A percentile compares a stretch with the other conserved stretches of the same genome.
These are phyloP conservation scores for Diplodia scrobiculata DNA, from an alignment of 2,329 filamentous ascomycete species.

Conservation along the genomic window DNA sequence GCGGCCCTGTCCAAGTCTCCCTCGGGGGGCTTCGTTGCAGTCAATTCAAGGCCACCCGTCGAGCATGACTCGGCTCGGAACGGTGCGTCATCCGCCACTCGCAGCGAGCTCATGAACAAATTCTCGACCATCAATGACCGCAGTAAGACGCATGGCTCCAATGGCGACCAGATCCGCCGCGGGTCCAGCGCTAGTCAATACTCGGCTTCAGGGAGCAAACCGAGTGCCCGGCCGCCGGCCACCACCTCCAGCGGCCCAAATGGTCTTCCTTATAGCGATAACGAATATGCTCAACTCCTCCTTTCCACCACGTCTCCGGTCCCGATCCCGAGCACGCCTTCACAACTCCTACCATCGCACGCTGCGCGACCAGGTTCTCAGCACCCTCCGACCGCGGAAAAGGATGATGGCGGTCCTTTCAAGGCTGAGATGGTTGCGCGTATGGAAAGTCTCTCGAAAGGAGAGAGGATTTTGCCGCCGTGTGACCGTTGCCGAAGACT, in stretches of 20 bases:
- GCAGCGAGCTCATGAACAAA: conserved; percentile 63
- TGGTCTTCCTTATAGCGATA: conserved; percentile 34
- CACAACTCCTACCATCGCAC: conserved; percentile 53
- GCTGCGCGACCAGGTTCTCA: conserved; percentile 47
- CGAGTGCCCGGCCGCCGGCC: conserved; percentile 34
- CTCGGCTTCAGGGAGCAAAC: conserved; percentile 43
- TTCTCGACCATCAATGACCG: conserved; percentile 63
- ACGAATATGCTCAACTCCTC: conserved; percentile 48
- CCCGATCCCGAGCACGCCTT: conserved; percentile 58
- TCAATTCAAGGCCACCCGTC: conserved; percentile 55
- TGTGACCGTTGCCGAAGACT: conserved; percentile 81
- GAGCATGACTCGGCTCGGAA: conserved; percentile 43
- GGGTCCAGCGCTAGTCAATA: conserved; percentile 37
- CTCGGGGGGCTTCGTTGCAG: conserved; percentile 60
- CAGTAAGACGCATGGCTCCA: conserved; percentile 39
- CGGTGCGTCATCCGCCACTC: conserved; percentile 59
- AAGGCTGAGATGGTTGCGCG: conserved; percentile 69
- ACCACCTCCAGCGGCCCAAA: conserved; percentile 27
- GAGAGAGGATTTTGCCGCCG: conserved; percentile 74
- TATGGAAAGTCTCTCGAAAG: conserved; percentile 74
- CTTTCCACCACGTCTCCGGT: conserved; percentile 49
- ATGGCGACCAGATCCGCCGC: conserved; percentile 36
- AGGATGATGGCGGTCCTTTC: conserved; percentile 61
- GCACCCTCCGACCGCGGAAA: conserved; percentile 44
- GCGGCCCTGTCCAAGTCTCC: conserved; percentile 33